Conservation (phyloP, 768 basidiomycete species). For the Russula earlei region DNA sequence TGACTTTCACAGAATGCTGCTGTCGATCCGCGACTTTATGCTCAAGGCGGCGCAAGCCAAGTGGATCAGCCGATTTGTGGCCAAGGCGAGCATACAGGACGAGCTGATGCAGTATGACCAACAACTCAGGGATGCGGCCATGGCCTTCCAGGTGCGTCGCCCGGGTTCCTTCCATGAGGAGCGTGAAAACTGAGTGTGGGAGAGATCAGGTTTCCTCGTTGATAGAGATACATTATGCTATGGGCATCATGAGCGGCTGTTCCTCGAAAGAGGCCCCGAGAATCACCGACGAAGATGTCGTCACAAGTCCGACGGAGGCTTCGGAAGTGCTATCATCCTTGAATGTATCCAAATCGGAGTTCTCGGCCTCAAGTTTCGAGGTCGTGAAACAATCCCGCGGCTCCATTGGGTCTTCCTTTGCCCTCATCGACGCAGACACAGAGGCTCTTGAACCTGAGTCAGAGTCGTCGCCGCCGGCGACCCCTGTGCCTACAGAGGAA, state of each 20-base stretch:
- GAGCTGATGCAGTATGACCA: slow-evolving; percentile 10
- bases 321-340: not conserved
- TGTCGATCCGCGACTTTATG: slow-evolving; percentile 21
- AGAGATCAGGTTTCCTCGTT: slow-evolving; percentile 16
- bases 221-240: slow-evolving; percentile 22
- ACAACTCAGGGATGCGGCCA: slow-evolving; percentile 17
- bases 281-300: slow-evolving; percentile 1
- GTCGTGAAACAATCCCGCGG: not conserved
- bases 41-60: slow-evolving; percentile 12
- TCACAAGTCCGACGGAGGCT: slow-evolving; percentile 1
- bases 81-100: slow-evolving; percentile 15
- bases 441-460: not conserved
- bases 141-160: slow-evolving; percentile 17
- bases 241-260: not conserved
- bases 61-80: slow-evolving; percentile 18
- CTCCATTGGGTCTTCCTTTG: not conserved
- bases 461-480: not conserved
- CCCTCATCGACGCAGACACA: slow-evolving; percentile 1
- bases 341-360: not conserved
- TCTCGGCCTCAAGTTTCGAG: not conserved
- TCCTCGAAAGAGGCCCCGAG: not conserved
- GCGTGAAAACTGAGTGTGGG: not conserved
- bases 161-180: not conserved
- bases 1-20: slow-evolving; percentile 6
- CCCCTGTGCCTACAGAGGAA: slow-evolving; percentile 4